Base-by-base conservation (phyloP, 495 filamentous ascomycete species). In the Talaromyces nanjingensis region DNA sequence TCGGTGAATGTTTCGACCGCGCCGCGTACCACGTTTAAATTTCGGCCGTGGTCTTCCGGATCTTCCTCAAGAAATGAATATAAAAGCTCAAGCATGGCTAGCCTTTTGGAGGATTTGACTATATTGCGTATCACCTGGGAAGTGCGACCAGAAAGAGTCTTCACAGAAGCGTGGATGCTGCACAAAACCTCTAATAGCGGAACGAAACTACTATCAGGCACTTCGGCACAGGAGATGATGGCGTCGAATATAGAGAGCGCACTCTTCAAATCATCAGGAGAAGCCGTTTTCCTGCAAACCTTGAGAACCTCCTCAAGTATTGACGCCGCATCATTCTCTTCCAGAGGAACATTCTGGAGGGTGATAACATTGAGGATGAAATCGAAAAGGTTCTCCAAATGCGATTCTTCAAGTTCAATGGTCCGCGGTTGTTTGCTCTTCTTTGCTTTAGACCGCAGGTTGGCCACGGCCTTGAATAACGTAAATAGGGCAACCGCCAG, bases 321-420 rank as follows among this genome's bases (percentile, higher is more conserved):
- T 8, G 74, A 70, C 61, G 83, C 83, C 49, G 92, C 80, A 60
- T 91, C 87, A 29, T 81, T 79, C 58, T 89, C 85, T 42, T 83
- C 81, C 45, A 91, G 89, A 31, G 87, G 83, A 64, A 87, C 90
- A 71, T 88, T 89, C 73, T 92, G 93, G 74, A 93, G 88, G 67
- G 89, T 92, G 74, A 94, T 87, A 64, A 94, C 77, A 68, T 92
- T 86, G n/a, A 86, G 85, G 29, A 90, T 81, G 55, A 92, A 89
- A 56, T 83, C 79, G 68, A 96, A 89, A 6, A 96, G 75, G 62
- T 86, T 82, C 52, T 80, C 80, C 42, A 96, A 76, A 66, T 84
- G 85, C 54, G 81, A 83, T 65, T 91, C 90, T 66, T 93, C 69
- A 11, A 73, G 64, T 5, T 80, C 81, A 39, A 81, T 77, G 18